These are phyloP conservation scores for Scutellaria barbata DNA, from an alignment of 257 asterid species.

Conservation along the genomic window DNA sequence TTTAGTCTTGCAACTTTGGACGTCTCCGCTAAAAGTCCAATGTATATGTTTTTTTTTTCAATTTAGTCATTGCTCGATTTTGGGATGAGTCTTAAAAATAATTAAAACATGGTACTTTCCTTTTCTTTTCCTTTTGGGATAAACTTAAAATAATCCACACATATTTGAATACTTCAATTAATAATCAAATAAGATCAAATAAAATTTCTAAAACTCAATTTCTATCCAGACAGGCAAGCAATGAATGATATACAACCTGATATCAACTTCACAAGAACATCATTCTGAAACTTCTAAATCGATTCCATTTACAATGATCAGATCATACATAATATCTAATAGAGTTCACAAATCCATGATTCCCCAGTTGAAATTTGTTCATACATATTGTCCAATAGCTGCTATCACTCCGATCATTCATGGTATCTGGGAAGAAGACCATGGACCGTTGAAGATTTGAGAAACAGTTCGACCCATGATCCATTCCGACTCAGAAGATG, in stretches of 20 bases:
- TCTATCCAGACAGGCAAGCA: neutral
- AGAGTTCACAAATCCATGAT: neutral
- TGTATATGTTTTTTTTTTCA: too few species aligned
- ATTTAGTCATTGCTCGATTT: too few species aligned
- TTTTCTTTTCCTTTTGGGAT: too few species aligned
- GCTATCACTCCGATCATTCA: neutral
- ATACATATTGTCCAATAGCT: neutral
- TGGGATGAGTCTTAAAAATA: too few species aligned
- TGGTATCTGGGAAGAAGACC: conserved; percentile 28
- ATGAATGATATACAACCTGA: neutral
- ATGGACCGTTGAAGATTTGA: conserved; percentile 49
- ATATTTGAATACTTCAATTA: too few species aligned
- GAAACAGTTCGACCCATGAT: conserved; percentile 70
- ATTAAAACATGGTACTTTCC: too few species aligned
- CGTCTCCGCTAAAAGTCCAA: too few species aligned
- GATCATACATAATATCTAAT: neutral
- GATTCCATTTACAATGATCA: neutral
- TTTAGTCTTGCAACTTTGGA: too few species aligned
- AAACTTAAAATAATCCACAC: too few species aligned
- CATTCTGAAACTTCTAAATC: neutral
- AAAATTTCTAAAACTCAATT: too few species aligned
- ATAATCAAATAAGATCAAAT: too few species aligned
- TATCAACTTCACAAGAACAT: neutral
- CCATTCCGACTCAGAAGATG: conserved; percentile 66
- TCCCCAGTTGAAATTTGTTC: too few species aligned